Percentiles rank a stretch among this genome's conserved stretches.
phyloP scores from a whole-genome alignment of 2,329 filamentous ascomycete species.

The Nemania sp. region DNA sequence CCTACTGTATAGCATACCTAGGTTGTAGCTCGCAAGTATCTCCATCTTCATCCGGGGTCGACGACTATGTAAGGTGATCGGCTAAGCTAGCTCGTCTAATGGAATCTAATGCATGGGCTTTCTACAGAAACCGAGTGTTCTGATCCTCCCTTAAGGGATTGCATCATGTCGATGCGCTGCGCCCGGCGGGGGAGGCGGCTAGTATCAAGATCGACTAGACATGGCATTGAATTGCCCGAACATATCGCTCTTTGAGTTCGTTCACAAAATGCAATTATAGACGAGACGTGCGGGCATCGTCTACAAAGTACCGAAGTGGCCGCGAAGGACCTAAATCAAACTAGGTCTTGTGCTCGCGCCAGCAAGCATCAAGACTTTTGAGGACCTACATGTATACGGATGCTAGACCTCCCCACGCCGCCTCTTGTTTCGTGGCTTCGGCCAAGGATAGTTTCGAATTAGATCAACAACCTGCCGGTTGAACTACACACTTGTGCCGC shows the following conservation, averaged over 20 bases:
- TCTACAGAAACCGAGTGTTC: constrained; percentile 19
- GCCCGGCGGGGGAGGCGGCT: constrained; percentile 19
- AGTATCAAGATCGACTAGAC: constrained; percentile 13
- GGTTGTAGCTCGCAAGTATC: not conserved
- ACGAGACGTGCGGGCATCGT: constrained; percentile 10
- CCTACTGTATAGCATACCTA: not conserved
- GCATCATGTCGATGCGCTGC: constrained; percentile 22
- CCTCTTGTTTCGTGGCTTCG: not conserved
- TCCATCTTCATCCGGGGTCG: constrained; percentile 24
- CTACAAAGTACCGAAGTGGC: not conserved
- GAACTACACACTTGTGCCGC: not conserved
- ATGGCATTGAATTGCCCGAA: not conserved
- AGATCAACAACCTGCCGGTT: not conserved
- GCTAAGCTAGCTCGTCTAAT: constrained; percentile 18
- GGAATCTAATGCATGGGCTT: constrained; percentile 37
- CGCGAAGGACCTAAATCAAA: constrained; percentile 10
- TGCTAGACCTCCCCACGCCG: not conserved
- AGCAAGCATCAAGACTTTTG: not conserved
- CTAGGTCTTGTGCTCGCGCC: constrained; percentile 7
- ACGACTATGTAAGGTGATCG: constrained; percentile 17
- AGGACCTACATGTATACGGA: constrained; percentile 11
- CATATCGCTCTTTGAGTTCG: not conserved
- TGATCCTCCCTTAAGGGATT: constrained; percentile 26
- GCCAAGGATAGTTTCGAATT: not conserved
- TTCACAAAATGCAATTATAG: constrained; percentile 2